phyloP scores from a whole-genome alignment of 345 rosid species.

The Aquilaria sinensis region DNA sequence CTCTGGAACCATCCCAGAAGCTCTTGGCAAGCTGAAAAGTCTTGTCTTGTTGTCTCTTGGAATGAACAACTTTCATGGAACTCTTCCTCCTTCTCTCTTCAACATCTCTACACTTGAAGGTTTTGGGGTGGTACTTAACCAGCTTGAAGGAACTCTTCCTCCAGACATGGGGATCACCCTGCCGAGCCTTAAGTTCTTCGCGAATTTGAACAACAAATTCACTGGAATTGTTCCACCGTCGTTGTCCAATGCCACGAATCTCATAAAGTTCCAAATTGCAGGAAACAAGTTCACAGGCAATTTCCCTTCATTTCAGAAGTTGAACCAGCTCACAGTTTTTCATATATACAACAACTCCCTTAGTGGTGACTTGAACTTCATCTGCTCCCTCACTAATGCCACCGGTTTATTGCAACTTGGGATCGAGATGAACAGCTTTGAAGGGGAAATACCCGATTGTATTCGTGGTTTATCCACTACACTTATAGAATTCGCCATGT shows the following conservation, averaged over 20 bases:
- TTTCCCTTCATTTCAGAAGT: neutral
- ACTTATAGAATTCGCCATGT: neutral
- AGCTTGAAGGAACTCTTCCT: constrained; percentile 1
- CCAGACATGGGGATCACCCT: neutral
- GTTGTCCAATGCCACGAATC: constrained; percentile 8
- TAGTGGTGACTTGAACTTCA: constrained; percentile 9
- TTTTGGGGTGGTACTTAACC: neutral
- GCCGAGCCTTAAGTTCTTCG: neutral
- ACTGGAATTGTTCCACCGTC: constrained; percentile 3
- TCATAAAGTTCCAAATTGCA: neutral
- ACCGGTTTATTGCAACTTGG: neutral
- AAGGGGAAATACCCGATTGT: neutral
- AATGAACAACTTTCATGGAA: neutral
- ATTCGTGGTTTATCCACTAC: neutral
- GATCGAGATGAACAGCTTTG: neutral
- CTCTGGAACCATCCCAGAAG: constrained; percentile 3
- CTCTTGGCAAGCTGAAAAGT: neutral
- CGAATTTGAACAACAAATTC: neutral
- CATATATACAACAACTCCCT: neutral
- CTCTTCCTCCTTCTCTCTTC: constrained; percentile 8
- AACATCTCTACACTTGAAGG: neutral
- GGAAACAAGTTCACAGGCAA: neutral
- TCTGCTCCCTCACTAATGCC: neutral
- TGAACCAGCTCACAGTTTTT: neutral
- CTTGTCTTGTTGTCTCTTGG: neutral